Evolutionary conservation across 306 rosid genomes (phyloP), one percentile per base, ranked within the genome.

Genomic region (Cyamopsis tetragonoloba): DNA sequence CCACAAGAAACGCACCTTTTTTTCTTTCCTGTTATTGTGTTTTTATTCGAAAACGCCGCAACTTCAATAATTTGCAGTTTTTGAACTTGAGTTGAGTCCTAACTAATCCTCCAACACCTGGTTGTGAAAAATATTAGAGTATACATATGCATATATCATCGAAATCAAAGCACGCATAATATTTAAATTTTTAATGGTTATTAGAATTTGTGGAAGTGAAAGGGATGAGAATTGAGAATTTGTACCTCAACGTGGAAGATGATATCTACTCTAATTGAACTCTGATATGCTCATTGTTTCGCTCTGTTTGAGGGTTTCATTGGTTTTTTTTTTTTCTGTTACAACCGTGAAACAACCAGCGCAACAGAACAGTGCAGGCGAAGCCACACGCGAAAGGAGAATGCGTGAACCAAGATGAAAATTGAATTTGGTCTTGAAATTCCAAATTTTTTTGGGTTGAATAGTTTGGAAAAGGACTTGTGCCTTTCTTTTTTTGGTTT

Each of bases 321-420:
- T n/a, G n/a, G n/a, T n/a, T n/a, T n/a, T n/a, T n/a, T n/a, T n/a
- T n/a, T n/a, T 68, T 28, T 67, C 44, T 1, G 46, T 55, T 42
- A 69, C 14, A 3, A 11, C 28, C 17, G 6, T 3, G 74, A 18
- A 55, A 11, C 57, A 46, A 12, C 56, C 65, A 13, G 15, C 32
- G 23, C 6, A n/a, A 39, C 17, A 62, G 30, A 17, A 15, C 12
- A 30, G 7, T 28, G 50, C n/a, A 23, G 28, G 24, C 9, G 59
- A 35, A 24, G 34, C 37, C 12, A 26, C 54, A 27, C 22, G 51
- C 14, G 11, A 27, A 27, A 11, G 56, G 23, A 26, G 41, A 38
- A 69, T 27, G 43, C 65, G 55, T 69, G 44, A 54, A 69, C 43
- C 39, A 32, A 69, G 46, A 18, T 28, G 17, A n/a, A 56, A 70